phyloP scores from a whole-genome alignment of 352 stramenopile species.

The Pythium angustatum region DNA sequence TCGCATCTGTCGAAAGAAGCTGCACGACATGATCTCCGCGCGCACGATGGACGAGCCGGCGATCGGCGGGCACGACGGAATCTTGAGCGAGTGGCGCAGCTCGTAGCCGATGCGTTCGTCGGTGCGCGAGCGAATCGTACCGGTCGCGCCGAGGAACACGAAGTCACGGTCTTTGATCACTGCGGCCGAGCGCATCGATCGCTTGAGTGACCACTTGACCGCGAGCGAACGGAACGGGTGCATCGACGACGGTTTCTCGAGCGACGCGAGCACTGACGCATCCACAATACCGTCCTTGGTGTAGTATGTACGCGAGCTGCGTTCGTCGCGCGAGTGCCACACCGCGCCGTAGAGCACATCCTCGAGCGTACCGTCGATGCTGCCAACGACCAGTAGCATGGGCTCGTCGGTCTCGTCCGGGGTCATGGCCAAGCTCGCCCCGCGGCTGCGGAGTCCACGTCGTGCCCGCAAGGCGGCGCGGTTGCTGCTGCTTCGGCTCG shows the following conservation, averaged over 20 bases:
- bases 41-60: conserved; percentile 51
- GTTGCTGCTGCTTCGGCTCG: neutral
- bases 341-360: conserved; percentile 71
- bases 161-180: conserved; percentile 63
- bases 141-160: conserved; percentile 57
- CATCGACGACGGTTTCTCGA: conserved; percentile 38
- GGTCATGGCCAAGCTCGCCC: conserved; percentile 9
- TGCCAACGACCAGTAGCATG: conserved; percentile 40
- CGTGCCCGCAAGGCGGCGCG: conserved; percentile 1
- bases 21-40: conserved; percentile 65
- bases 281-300: conserved; percentile 52
- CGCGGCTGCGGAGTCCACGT: conserved; percentile 7
- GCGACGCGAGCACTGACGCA: conserved; percentile 48
- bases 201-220: conserved; percentile 55
- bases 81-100: conserved; percentile 68
- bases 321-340: conserved; percentile 41
- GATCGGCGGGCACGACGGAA: conserved; percentile 50
- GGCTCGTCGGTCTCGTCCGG: conserved; percentile 22
- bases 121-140: conserved; percentile 35
- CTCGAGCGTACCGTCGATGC: conserved; percentile 55
- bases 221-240: conserved; percentile 67
- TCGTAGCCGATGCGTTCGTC: conserved; percentile 67
- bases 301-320: conserved; percentile 58
- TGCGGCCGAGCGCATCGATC: conserved; percentile 13
- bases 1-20: conserved; percentile 62